These are phyloP conservation scores for Sporothrix brunneoviolacea DNA, from an alignment of 2,329 filamentous ascomycete species.

Conservation along the genomic window DNA sequence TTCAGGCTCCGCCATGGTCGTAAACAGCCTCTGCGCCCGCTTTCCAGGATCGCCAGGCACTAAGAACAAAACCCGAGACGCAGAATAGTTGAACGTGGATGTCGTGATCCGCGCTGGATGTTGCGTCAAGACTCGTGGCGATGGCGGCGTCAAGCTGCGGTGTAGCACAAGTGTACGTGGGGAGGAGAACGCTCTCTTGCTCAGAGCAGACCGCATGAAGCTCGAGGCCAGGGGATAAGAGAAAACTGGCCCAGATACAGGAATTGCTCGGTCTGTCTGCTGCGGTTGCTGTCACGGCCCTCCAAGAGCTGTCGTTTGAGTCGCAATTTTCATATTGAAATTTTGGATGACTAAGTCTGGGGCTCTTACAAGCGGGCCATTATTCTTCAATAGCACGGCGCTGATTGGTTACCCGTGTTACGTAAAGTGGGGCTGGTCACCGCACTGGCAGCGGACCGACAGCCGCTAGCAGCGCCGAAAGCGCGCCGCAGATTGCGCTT, in stretches of 20 bases:
- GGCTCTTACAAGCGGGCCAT: neutral
- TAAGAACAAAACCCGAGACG: too few relatives aligned
- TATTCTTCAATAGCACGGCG: neutral
- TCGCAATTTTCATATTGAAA: neutral
- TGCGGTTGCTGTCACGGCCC: too few relatives aligned
- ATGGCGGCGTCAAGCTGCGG: neutral
- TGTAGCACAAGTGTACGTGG: neutral
- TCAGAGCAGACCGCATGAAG: neutral
- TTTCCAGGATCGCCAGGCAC: neutral
- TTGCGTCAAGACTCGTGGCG: slow-evolving; percentile 1
- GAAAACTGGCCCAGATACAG: neutral
- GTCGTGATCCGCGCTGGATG: slow-evolving; percentile 3
- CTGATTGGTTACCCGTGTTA: too few relatives aligned
- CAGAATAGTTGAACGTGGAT: neutral
- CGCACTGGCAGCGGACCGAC: neutral
- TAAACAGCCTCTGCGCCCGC: neutral
- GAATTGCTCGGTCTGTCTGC: too few relatives aligned
- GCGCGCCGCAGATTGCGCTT: neutral
- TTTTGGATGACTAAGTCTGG: slow-evolving; percentile 6
- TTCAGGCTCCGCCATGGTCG: neutral
- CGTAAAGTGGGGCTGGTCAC: too few relatives aligned
- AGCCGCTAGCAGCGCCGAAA: neutral
- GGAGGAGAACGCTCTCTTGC: neutral
- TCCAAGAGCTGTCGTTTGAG: neutral
- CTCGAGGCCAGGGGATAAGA: neutral